These are phyloP conservation scores for Neohortaea acidophila DNA, from an alignment of 495 filamentous ascomycete genomes.

Conservation along the genomic window DNA sequence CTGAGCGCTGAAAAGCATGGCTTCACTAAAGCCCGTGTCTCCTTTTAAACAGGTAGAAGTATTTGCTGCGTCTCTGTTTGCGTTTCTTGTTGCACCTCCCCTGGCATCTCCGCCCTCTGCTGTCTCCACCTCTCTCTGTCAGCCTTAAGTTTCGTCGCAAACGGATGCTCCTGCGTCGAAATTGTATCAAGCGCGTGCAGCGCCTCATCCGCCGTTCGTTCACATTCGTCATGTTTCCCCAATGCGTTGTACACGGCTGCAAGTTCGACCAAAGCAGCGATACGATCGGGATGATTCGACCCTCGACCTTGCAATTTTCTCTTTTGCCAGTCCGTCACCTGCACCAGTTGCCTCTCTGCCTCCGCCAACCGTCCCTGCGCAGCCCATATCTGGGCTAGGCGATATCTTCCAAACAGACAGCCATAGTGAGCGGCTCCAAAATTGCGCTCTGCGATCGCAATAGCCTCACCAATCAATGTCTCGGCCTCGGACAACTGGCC, in stretches of 20 bases:
- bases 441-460: constrained; percentile 3
- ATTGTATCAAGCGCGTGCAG: background rate
- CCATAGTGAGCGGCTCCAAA: background rate
- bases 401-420: background rate
- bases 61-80: too few species aligned
- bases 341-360: background rate
- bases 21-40: too few species aligned
- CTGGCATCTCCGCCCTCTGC: too few species aligned
- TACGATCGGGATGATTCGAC: background rate
- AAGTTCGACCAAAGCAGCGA: background rate
- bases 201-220: background rate
- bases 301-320: background rate
- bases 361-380: background rate
- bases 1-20: too few species aligned
- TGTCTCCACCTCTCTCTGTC: background rate
- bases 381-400: background rate
- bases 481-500: background rate
- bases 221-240: background rate
- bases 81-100: too few species aligned
- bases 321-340: background rate
- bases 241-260: background rate
- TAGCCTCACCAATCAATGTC: background rate
- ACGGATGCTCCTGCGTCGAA: background rate
- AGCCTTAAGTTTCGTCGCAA: background rate
- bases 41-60: too few species aligned